Percentiles rank a stretch among this genome's conserved stretches.
Conservation (phyloP, 306 rosid genomes). For the Quercus variabilis region DNA sequence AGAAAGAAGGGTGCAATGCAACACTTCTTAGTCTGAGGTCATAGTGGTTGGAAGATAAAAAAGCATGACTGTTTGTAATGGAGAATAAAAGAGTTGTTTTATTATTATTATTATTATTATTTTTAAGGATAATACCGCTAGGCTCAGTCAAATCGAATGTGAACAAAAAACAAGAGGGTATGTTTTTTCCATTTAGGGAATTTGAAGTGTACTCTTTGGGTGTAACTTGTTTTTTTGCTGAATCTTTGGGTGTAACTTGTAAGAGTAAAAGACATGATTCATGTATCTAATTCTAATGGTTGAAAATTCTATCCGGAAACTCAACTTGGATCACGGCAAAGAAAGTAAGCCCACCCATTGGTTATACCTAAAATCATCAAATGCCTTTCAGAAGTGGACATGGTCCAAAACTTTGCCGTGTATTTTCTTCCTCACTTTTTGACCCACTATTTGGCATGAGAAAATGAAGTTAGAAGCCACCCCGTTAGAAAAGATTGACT, state of each 20-base stretch:
- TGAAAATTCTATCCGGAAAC: background rate
- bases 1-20: too few relatives aligned
- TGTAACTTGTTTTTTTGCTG: background rate
- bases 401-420: background rate
- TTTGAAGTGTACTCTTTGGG: background rate
- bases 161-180: background rate
- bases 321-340: background rate
- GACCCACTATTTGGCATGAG: background rate
- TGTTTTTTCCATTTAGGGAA: background rate
- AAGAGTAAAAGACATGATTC: background rate
- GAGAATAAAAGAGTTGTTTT: too few relatives aligned
- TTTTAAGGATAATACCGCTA: too few relatives aligned
- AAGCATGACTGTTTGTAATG: too few relatives aligned
- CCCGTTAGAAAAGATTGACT: background rate
- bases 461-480: background rate
- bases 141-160: too few relatives aligned
- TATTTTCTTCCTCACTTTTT: background rate
- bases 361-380: background rate
- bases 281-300: too few relatives aligned
- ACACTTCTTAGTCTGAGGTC: too few relatives aligned
- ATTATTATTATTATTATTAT: too few relatives aligned
- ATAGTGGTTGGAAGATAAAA: too few relatives aligned
- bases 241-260: background rate
- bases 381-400: background rate
- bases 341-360: background rate